Conservation (phyloP, 140 eudicot genomes). For the Flaveria floridana region DNA sequence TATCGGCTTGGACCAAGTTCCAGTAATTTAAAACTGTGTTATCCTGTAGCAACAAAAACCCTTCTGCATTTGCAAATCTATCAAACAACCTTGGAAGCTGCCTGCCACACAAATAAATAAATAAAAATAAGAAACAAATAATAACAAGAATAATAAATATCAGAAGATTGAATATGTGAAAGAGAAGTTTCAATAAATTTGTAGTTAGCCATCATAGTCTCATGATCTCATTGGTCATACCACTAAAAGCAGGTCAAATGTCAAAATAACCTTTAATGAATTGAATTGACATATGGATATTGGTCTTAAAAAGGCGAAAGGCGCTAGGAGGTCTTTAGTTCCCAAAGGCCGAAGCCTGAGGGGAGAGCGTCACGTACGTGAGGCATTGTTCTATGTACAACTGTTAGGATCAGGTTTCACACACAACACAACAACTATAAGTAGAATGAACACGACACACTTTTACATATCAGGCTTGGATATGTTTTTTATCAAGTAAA, state of each 20-base stretch:
- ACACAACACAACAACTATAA: no score
- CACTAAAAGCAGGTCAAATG: conserved; percentile 4
- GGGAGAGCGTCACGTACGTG: no score
- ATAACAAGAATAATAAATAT: conserved; percentile 4
- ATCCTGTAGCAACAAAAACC: conserved; percentile 74
- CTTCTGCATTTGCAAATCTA: conserved; percentile 79
- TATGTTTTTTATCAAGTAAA: no score
- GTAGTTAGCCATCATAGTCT: conserved; percentile 22
- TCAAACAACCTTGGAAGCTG: conserved; percentile 58
- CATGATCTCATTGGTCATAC: conserved; percentile 2
- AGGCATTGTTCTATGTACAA: no score
- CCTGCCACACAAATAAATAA: conserved; percentile 47
- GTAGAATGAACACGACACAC: no score
- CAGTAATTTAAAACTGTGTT: conserved; percentile 86
- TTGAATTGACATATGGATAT: neutral
- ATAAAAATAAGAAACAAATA: neutral
- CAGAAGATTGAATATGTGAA: conserved; percentile 21
- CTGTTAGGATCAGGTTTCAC: no score
- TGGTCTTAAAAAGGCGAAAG: neutral
- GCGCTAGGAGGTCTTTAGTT: neutral
- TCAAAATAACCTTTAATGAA: conserved; percentile 13
- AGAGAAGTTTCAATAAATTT: conserved; percentile 22
- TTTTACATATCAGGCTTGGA: no score
- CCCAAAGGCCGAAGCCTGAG: neutral
- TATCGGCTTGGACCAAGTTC: conserved; percentile 85